Evolutionary conservation across 1,284 basidiomycete species (phyloP).

Genomic region (Lentinula novae-zelandiae): DNA sequence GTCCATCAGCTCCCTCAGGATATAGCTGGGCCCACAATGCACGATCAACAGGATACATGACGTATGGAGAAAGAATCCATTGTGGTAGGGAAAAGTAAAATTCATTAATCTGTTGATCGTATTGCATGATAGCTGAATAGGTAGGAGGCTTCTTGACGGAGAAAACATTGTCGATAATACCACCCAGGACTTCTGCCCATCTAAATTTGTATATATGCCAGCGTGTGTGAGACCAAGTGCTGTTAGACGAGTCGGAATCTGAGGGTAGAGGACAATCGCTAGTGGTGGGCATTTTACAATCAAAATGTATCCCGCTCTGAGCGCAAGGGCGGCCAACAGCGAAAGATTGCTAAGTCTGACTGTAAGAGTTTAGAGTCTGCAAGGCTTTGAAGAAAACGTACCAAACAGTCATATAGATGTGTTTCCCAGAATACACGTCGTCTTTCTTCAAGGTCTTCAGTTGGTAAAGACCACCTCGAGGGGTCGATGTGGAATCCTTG

Average conservation of each 20-base stretch:
- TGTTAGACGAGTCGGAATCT: slow-evolving; percentile 16
- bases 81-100: slow-evolving; percentile 18
- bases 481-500: slow-evolving; percentile 24
- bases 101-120: slow-evolving; percentile 21
- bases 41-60: slow-evolving; percentile 18
- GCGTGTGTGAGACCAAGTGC: slow-evolving; percentile 18
- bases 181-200: slow-evolving; percentile 20
- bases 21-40: slow-evolving; percentile 10
- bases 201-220: slow-evolving; percentile 23
- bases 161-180: slow-evolving; percentile 20
- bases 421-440: slow-evolving; percentile 23
- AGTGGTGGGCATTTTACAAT: slow-evolving; percentile 24
- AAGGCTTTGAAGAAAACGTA: slow-evolving; percentile 5
- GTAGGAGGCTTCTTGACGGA: slow-evolving; percentile 17
- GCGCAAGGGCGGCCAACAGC: slow-evolving; percentile 22
- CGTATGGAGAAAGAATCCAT: slow-evolving; percentile 21
- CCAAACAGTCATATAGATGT: slow-evolving; percentile 21
- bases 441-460: slow-evolving; percentile 20
- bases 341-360: slow-evolving; percentile 20
- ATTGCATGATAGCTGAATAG: slow-evolving; percentile 19
- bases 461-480: slow-evolving; percentile 20
- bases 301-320: slow-evolving; percentile 20
- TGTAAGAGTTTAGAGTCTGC: not conserved
- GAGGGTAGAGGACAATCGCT: slow-evolving; percentile 21
- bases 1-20: not conserved